Evolutionary conservation across 352 stramenopile genomes (phyloP).

Genomic region (Hyaloperonospora brassicae): DNA sequence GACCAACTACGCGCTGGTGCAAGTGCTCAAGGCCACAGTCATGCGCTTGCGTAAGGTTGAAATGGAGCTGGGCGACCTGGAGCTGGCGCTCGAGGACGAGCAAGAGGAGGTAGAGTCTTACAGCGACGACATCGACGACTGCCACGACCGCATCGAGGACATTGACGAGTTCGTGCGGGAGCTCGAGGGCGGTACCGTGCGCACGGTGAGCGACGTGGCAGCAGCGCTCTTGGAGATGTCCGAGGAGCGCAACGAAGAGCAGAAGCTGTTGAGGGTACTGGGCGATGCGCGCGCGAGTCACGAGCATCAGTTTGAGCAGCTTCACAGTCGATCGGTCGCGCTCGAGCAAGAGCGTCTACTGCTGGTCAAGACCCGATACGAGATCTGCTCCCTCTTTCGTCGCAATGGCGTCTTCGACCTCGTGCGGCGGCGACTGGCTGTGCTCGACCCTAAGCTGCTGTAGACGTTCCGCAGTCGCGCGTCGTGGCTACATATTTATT

Average conservation of each 20-base stretch:
- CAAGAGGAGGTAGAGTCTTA: constrained; percentile 36
- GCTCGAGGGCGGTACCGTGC: constrained; percentile 24
- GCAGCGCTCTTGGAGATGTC: constrained; percentile 28
- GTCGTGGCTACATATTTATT: constrained; percentile 28
- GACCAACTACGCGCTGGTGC: constrained; percentile 36
- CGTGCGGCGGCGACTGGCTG: constrained; percentile 27
- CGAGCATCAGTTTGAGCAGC: constrained; percentile 25
- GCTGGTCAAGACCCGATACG: constrained; percentile 26
- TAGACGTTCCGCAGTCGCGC: constrained; percentile 2
- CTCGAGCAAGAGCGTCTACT: constrained; percentile 27
- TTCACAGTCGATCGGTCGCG: constrained; percentile 18
- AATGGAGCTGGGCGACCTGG: constrained; percentile 25
- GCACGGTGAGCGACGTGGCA: constrained; percentile 26
- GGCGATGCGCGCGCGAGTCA: constrained; percentile 25
- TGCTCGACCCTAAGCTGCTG: constrained; percentile 28
- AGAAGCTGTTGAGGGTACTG: constrained; percentile 32
- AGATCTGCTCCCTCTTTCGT: constrained; percentile 37
- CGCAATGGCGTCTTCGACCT: constrained; percentile 38
- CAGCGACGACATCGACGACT: constrained; percentile 37
- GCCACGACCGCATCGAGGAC: constrained; percentile 33
- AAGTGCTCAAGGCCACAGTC: constrained; percentile 34
- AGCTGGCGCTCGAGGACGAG: constrained; percentile 32
- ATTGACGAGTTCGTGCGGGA: constrained; percentile 39
- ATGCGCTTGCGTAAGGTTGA: constrained; percentile 27
- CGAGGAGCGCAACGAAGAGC: constrained; percentile 34